Conservation (phyloP, 257 asterid genomes). For the Misopates orontium region DNA sequence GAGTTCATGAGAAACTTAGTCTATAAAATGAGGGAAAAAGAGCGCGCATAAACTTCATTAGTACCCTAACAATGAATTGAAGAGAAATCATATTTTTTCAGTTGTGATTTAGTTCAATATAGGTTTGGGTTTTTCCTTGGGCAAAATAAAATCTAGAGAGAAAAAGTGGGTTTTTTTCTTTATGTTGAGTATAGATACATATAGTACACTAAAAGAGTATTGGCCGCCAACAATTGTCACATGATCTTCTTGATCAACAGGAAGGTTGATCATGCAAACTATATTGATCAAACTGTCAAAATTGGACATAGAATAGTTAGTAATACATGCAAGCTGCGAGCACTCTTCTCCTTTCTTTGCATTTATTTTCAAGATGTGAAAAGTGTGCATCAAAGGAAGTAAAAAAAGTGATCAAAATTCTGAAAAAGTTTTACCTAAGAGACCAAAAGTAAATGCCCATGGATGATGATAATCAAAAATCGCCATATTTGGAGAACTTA, state of each 20-base stretch:
- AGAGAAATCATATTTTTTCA: neutral
- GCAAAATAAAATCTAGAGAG: neutral
- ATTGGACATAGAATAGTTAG: neutral
- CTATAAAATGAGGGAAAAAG: neutral
- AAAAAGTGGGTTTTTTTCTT: too few relatives aligned
- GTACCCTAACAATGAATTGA: too few relatives aligned
- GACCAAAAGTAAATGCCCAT: constrained; percentile 46
- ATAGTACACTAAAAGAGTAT: neutral
- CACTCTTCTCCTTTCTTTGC: neutral
- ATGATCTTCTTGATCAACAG: constrained; percentile 8
- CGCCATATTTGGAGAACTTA: constrained; percentile 31
- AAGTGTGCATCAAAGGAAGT: neutral
- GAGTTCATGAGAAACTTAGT: neutral
- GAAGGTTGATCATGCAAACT: constrained; percentile 31
- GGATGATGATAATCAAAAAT: constrained; percentile 42
- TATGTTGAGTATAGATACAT: too few relatives aligned
- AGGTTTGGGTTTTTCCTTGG: neutral
- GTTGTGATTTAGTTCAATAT: constrained; percentile 6
- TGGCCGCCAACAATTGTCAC: neutral
- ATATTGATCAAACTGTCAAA: neutral
- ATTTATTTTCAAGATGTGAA: neutral
- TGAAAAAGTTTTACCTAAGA: constrained; percentile 36
- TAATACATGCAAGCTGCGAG: too few relatives aligned
- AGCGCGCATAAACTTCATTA: too few relatives aligned
- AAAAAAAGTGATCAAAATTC: neutral